Percentiles rank a stretch among this genome's conserved stretches.
phyloP scores from a whole-genome alignment of 306 rosid species.

The Ceratonia siliqua region DNA sequence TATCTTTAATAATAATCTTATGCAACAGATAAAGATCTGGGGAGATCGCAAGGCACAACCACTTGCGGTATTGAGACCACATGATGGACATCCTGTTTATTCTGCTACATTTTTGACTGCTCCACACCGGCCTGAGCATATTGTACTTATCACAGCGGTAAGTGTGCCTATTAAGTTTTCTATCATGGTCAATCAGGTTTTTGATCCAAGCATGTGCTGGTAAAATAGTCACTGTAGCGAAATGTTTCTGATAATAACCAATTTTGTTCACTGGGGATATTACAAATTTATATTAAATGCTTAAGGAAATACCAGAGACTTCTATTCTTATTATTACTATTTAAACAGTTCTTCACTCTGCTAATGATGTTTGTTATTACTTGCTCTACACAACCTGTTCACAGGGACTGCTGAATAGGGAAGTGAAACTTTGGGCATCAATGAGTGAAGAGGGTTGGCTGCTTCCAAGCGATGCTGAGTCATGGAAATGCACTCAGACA shows the following conservation, averaged over 20 bases:
- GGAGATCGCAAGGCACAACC: constrained; percentile 88
- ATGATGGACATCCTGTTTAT: constrained; percentile 87
- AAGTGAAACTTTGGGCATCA: constrained; percentile 90
- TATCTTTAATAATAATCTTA: constrained; percentile 9
- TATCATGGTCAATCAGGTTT: neutral
- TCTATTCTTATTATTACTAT: neutral
- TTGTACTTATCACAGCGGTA: constrained; percentile 91
- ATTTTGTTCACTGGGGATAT: neutral
- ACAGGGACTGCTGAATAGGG: constrained; percentile 91
- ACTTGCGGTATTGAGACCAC: constrained; percentile 76
- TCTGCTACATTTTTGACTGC: constrained; percentile 85
- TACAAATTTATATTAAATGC: neutral
- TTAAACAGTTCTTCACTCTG: neutral
- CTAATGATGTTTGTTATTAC: constrained; percentile 23
- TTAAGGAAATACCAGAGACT: neutral
- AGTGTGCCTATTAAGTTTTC: constrained; percentile 29
- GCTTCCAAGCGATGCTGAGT: constrained; percentile 81
- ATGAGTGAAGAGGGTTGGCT: constrained; percentile 93
- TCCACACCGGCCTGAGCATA: constrained; percentile 87
- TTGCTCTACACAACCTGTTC: constrained; percentile 16
- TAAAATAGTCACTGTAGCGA: neutral
- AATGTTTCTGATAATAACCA: constrained; percentile 16
- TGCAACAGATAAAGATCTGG: constrained; percentile 87
- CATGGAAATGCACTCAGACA: constrained; percentile 92
- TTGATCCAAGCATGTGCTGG: neutral